phyloP scores from a whole-genome alignment of 2,329 filamentous ascomycete genomes.

The Trichoderma citrinoviride region DNA sequence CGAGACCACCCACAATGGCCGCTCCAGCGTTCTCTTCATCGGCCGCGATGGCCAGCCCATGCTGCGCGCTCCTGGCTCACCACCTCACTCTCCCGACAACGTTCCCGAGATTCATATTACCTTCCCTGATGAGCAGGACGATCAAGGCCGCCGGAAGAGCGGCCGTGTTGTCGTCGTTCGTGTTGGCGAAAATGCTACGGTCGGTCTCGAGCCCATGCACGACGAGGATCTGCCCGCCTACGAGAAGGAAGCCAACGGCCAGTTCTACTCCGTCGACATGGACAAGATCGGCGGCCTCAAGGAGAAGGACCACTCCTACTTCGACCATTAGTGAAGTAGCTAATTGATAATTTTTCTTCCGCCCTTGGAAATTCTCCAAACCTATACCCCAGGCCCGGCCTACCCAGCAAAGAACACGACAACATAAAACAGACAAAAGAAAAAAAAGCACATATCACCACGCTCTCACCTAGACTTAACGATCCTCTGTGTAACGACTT shows the following conservation, averaged over 20 bases:
- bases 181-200: slow-evolving; percentile 78
- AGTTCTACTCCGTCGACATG: slow-evolving; percentile 93
- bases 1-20: slow-evolving; percentile 53
- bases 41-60: slow-evolving; percentile 74
- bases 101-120: slow-evolving; percentile 97
- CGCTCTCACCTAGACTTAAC: slow-evolving; percentile 15
- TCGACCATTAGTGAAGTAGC: slow-evolving; percentile 33
- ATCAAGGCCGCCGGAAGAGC: slow-evolving; percentile 73
- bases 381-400: not conserved
- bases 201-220: slow-evolving; percentile 85
- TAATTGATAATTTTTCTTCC: not conserved
- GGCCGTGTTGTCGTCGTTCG: slow-evolving; percentile 89
- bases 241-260: slow-evolving; percentile 71
- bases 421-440: not conserved
- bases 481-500: slow-evolving; percentile 23
- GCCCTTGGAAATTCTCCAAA: not conserved
- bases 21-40: slow-evolving; percentile 72
- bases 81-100: slow-evolving; percentile 75
- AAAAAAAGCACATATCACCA: not conserved
- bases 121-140: slow-evolving; percentile 93
- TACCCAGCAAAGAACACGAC: slow-evolving; percentile 9
- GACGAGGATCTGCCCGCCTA: slow-evolving; percentile 83
- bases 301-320: slow-evolving; percentile 66
- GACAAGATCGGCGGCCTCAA: slow-evolving; percentile 91
- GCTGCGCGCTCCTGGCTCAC: slow-evolving; percentile 70